Evolutionary conservation across 768 basidiomycete species (phyloP), one percentile per base, ranked within the genome.

Genomic region (Paxillus ammoniavirescens): DNA sequence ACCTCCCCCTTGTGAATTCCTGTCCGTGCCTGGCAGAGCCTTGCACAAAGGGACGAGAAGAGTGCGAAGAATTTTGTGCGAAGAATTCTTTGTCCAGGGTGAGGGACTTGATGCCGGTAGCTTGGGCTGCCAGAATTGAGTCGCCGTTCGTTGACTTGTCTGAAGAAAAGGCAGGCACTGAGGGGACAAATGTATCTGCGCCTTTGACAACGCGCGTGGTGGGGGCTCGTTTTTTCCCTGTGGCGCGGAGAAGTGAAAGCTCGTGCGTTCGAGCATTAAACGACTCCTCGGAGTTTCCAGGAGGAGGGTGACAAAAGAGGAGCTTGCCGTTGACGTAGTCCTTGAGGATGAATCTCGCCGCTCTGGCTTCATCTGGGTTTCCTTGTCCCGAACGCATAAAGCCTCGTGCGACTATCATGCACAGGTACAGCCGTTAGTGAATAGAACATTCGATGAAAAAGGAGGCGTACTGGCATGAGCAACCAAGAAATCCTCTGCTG

Each of bases 321-420:
- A 99, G 78, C 62, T 92, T 93, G 23, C 91, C 97, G 61, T 89
- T 94, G 55, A 98, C 94, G 65, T 95, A 99, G 73, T 99, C 97
- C 70, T 99, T 99, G 46, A 99, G 79, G 52, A 99, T 77, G 65
- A 89, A 88, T 54, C 97, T 84, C 14, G 96, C 92, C 0, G 97
- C 84, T 48, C 93, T 87, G 30, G 97, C 93, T 66, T 98, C 94
- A 65, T 99, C 97, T 9, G 96, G 95, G 71, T 95, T 97, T 41
- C 97, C 97, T 74, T 95, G 93, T 1, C 96, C 93, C 1, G 94
- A 84, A 37, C 96, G 84, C 65, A 86, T 90, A 71, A 89, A 97
- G 33, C 97, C 97, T 61, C 96, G 79, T 28, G 85, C 96, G 63
- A 98, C 97, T 99, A 57, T 3, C 18, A 56, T 37, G 26, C 37